A percentile compares a stretch with the other conserved stretches of the same genome.
phyloP scores from a whole-genome alignment of 2,329 filamentous ascomycete genomes.

The Fonsecaea monophora region DNA sequence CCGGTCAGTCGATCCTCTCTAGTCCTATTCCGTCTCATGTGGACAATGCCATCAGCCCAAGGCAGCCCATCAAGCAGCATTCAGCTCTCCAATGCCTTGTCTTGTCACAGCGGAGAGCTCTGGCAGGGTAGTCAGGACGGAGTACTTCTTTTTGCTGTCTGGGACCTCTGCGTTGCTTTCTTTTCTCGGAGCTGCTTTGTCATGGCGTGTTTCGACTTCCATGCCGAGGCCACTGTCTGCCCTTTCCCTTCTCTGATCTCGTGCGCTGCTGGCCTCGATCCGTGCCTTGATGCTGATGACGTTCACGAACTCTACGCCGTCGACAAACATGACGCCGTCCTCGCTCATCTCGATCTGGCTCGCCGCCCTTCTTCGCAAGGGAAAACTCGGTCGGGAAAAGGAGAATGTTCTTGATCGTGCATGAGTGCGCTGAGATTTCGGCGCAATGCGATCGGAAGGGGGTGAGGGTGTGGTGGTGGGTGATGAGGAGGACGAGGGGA shows the following conservation, averaged over 20 bases:
- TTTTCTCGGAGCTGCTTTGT: not conserved
- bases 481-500: not conserved
- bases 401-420: conserved; percentile 18
- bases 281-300: conserved; percentile 32
- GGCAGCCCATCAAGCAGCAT: not conserved
- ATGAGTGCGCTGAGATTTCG: conserved; percentile 4
- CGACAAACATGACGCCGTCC: conserved; percentile 30
- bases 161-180: not conserved
- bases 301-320: conserved; percentile 36
- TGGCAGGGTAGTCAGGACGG: not conserved
- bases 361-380: not conserved
- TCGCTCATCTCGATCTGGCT: conserved; percentile 22
- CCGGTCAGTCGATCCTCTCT: too few species aligned
- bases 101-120: not conserved
- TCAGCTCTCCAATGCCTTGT: not conserved
- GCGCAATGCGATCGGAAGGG: not conserved
- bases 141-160: not conserved
- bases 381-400: conserved; percentile 17
- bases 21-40: not conserved
- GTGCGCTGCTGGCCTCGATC: conserved; percentile 17
- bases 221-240: conserved; percentile 19
- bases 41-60: not conserved
- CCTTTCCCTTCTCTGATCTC: conserved; percentile 6
- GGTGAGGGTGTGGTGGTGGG: not conserved
- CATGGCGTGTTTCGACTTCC: not conserved